Evolutionary conservation across 2,329 filamentous ascomycete genomes (phyloP).

Genomic region (Cercospora janseana): DNA sequence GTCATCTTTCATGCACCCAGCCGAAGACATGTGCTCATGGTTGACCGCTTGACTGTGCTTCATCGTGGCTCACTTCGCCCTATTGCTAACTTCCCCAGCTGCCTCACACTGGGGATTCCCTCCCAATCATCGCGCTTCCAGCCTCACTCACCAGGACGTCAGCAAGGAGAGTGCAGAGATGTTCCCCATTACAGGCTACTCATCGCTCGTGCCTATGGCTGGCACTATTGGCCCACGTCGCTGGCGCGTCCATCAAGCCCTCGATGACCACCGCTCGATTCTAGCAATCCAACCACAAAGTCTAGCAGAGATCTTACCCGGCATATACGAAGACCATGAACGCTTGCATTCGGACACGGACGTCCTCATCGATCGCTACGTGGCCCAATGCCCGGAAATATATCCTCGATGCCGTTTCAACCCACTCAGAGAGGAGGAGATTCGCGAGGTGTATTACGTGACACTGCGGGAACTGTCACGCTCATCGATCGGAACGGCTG

Average conservation of each 20-base stretch:
- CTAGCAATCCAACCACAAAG: slow-evolving; percentile 12
- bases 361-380: slow-evolving; percentile 18
- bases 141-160: too few relatives aligned
- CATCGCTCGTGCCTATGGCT: background rate
- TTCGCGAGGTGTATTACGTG: slow-evolving; percentile 20
- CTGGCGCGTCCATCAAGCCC: background rate
- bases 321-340: slow-evolving; percentile 15
- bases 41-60: background rate
- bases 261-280: slow-evolving; percentile 12
- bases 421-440: slow-evolving; percentile 18
- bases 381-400: slow-evolving; percentile 16
- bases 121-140: background rate
- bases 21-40: background rate
- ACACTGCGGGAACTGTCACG: slow-evolving; percentile 15
- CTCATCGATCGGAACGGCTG: slow-evolving; percentile 5
- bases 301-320: slow-evolving; percentile 12
- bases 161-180: too few relatives aligned
- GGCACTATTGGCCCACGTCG: background rate
- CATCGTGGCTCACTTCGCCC: background rate
- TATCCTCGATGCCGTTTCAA: slow-evolving; percentile 18
- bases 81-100: background rate
- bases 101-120: background rate
- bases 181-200: background rate
- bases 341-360: slow-evolving; percentile 13
- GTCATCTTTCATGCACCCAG: background rate